Evolutionary conservation across 2,329 filamentous ascomycete genomes (phyloP).

Genomic region (Pseudophaeomoniella oleicola): DNA sequence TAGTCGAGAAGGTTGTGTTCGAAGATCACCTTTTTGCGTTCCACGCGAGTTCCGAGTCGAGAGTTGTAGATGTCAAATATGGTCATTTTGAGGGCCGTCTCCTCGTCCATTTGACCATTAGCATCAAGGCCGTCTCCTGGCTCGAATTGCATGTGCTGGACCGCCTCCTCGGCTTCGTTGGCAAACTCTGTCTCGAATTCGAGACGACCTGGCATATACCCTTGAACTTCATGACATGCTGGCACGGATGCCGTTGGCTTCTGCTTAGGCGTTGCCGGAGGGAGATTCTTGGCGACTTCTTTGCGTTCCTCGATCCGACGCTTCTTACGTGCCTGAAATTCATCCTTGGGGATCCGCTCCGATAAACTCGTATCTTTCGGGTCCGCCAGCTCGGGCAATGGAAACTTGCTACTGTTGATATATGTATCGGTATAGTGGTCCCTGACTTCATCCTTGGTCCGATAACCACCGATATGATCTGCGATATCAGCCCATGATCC

Average conservation of each 20-base stretch:
- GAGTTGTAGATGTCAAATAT: conserved; percentile 98
- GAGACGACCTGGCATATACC: conserved; percentile 93
- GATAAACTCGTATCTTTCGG: conserved; percentile 67
- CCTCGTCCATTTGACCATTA: conserved; percentile 78
- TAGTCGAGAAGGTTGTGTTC: conserved; percentile 91
- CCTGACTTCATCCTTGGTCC: conserved; percentile 86
- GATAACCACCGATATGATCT: conserved; percentile 91
- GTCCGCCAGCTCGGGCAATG: conserved; percentile 72
- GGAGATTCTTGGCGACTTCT: conserved; percentile 70
- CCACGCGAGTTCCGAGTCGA: conserved; percentile 74
- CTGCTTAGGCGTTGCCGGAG: conserved; percentile 74
- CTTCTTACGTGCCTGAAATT: conserved; percentile 90
- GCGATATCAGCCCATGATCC: conserved; percentile 97
- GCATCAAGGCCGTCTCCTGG: conserved; percentile 87
- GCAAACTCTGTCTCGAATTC: conserved; percentile 97
- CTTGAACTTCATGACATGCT: conserved; percentile 93
- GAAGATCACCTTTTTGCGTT: conserved; percentile 92
- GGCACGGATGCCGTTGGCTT: conserved; percentile 94
- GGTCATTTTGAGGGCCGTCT: conserved; percentile 93
- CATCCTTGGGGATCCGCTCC: conserved; percentile 70
- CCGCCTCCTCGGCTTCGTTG: conserved; percentile 94
- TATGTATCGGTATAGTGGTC: conserved; percentile 89
- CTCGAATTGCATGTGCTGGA: conserved; percentile 97
- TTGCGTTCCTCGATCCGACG: conserved; percentile 82
- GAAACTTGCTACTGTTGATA: conserved; percentile 69